Conservation (phyloP, 1,284 basidiomycete species). For the Sanghuangporus baumii region DNA sequence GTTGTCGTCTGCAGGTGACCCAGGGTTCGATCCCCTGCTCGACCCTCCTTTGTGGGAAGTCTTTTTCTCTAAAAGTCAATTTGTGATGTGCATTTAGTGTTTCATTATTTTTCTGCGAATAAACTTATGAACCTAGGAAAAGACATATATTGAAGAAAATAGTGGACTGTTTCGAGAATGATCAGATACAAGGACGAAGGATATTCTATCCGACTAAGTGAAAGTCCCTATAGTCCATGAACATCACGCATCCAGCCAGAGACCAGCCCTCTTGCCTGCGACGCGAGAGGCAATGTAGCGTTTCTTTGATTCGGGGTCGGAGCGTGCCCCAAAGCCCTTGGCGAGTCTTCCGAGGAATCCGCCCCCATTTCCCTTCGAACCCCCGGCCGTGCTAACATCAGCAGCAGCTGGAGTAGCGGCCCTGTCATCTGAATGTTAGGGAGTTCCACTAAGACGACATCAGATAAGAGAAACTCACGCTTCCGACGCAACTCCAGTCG, state of each 20-base stretch:
- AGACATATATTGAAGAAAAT: too few species aligned
- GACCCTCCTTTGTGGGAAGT: slow-evolving; percentile 25
- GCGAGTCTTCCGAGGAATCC: background rate
- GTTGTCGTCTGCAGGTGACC: slow-evolving; percentile 36
- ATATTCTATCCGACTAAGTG: too few species aligned
- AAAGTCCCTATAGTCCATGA: too few species aligned
- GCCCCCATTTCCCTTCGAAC: background rate
- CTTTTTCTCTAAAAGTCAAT: slow-evolving; percentile 12
- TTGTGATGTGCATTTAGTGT: too few species aligned
- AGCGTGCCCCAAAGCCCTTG: background rate
- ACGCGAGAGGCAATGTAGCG: slow-evolving; percentile 10
- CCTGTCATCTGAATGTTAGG: background rate
- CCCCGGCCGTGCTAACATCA: background rate
- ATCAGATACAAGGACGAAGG: too few species aligned
- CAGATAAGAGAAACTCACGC: background rate
- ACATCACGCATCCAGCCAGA: slow-evolving; percentile 13
- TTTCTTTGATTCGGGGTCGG: slow-evolving; percentile 5
- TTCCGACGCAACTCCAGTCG: background rate
- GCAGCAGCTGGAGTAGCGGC: background rate
- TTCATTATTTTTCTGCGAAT: too few species aligned
- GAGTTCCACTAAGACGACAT: too few species aligned
- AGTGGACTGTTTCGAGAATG: too few species aligned
- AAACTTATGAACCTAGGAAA: too few species aligned
- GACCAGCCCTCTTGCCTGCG: slow-evolving; percentile 10
- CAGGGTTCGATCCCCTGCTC: slow-evolving; percentile 46